These are phyloP conservation scores for Amphibolis antarctica DNA, from an alignment of 106 monocot genomes.

Conservation along the genomic window DNA sequence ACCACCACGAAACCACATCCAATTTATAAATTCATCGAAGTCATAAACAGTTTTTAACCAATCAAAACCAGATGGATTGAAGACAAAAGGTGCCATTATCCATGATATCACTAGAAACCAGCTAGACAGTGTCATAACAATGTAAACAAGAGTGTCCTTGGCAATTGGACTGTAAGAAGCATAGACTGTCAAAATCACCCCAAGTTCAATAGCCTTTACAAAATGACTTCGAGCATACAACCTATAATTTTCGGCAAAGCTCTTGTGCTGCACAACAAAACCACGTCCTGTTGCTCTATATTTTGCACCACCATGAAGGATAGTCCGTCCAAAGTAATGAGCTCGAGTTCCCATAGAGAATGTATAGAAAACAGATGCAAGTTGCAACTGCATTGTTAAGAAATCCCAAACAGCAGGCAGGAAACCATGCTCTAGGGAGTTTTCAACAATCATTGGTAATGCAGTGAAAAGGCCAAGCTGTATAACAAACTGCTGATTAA, in stretches of 20 bases:
- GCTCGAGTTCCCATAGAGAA: conserved; percentile 64
- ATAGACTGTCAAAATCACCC: conserved; percentile 74
- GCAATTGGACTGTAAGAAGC: conserved; percentile 62
- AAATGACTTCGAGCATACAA: conserved; percentile 91
- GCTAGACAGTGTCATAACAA: conserved; percentile 62
- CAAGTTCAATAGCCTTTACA: conserved; percentile 88
- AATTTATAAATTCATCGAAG: conserved; percentile 86
- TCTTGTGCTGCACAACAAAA: conserved; percentile 94
- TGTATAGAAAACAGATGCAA: conserved; percentile 81
- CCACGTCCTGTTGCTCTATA: conserved; percentile 89
- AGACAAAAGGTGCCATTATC: conserved; percentile 84
- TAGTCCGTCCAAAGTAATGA: conserved; percentile 58
- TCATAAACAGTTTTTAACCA: conserved; percentile 95
- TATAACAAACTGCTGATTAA: conserved; percentile 77
- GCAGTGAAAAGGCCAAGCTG: conserved; percentile 69
- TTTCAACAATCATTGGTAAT: conserved; percentile 62
- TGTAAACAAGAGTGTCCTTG: conserved; percentile 66
- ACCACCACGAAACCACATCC: conserved; percentile 73
- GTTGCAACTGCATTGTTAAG: conserved; percentile 80
- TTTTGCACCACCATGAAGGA: conserved; percentile 83
- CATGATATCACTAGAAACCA: conserved; percentile 90
- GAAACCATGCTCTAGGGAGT: conserved; percentile 61
- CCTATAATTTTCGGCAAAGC: conserved; percentile 82
- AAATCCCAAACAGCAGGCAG: conserved; percentile 78
- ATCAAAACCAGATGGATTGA: conserved; percentile 91